phyloP scores from a whole-genome alignment of 768 basidiomycete genomes.

The Candolleomyces efflorescens region DNA sequence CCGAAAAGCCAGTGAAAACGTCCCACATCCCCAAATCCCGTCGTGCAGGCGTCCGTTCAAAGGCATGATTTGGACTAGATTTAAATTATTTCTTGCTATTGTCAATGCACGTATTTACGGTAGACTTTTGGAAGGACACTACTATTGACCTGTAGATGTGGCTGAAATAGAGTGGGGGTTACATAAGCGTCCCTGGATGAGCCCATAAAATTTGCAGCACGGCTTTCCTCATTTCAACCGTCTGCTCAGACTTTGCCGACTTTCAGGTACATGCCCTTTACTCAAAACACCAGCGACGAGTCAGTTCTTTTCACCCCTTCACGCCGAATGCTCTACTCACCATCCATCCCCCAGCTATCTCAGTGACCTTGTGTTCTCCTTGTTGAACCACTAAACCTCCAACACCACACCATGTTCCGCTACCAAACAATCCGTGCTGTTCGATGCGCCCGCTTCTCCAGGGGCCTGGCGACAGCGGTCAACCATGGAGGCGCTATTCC shows the following conservation, averaged over 20 bases:
- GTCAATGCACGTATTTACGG: not conserved
- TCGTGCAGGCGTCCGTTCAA: constrained; percentile 38
- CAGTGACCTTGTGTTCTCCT: constrained; percentile 87
- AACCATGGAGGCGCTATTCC: constrained; percentile 49
- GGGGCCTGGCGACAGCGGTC: constrained; percentile 67
- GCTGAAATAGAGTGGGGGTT: not conserved
- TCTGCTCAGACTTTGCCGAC: constrained; percentile 8
- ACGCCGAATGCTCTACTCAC: constrained; percentile 17
- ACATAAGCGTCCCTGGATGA: not conserved
- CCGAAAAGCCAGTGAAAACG: constrained; percentile 15
- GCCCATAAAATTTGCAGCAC: constrained; percentile 13
- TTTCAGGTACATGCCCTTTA: constrained; percentile 70
- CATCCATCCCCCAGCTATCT: constrained; percentile 57
- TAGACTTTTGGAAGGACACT: not conserved
- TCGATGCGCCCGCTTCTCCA: constrained; percentile 45
- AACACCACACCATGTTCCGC: constrained; percentile 45
- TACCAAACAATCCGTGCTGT: constrained; percentile 49
- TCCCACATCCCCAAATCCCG: constrained; percentile 64
- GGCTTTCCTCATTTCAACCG: constrained; percentile 7
- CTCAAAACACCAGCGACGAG: constrained; percentile 88
- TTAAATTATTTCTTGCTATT: not conserved
- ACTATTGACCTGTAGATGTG: not conserved
- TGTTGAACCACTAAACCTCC: constrained; percentile 38
- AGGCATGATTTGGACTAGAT: not conserved
- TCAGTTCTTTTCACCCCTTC: constrained; percentile 28